Evolutionary conservation across 2,329 filamentous ascomycete genomes (phyloP).

Genomic region (Sarocladiaceae sp.): DNA sequence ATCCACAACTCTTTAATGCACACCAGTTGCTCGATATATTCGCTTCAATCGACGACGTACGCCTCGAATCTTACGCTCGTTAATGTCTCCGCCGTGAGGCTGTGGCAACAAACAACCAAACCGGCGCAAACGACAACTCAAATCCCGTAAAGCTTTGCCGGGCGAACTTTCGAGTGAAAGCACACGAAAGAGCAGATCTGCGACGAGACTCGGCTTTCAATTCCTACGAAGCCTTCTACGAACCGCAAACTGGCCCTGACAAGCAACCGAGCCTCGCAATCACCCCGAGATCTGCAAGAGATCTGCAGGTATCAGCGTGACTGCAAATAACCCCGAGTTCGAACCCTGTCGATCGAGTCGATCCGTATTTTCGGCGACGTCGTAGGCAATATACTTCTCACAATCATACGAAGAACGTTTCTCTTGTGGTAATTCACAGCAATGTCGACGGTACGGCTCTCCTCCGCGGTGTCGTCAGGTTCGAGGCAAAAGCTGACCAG

Average conservation of each 20-base stretch:
- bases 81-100: neutral
- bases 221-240: too few relatives aligned
- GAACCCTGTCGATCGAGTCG: too few relatives aligned
- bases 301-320: too few relatives aligned
- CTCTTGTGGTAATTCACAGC: neutral
- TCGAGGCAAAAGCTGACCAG: neutral
- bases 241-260: too few relatives aligned
- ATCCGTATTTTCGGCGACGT: too few relatives aligned
- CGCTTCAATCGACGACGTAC: neutral
- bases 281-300: too few relatives aligned
- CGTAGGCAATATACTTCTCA: too few relatives aligned
- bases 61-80: neutral
- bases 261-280: too few relatives aligned
- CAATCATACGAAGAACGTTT: too few relatives aligned
- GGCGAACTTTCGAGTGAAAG: neutral
- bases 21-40: neutral
- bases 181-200: too few relatives aligned
- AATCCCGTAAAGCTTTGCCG: neutral
- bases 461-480: neutral
- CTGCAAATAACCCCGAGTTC: neutral
- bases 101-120: neutral
- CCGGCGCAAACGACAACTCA: neutral
- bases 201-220: too few relatives aligned
- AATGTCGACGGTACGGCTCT: constrained; percentile 10
- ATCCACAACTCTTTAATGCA: neutral